Base-by-base conservation (phyloP, 352 stramenopile genomes). In the Globisporangium polare region DNA sequence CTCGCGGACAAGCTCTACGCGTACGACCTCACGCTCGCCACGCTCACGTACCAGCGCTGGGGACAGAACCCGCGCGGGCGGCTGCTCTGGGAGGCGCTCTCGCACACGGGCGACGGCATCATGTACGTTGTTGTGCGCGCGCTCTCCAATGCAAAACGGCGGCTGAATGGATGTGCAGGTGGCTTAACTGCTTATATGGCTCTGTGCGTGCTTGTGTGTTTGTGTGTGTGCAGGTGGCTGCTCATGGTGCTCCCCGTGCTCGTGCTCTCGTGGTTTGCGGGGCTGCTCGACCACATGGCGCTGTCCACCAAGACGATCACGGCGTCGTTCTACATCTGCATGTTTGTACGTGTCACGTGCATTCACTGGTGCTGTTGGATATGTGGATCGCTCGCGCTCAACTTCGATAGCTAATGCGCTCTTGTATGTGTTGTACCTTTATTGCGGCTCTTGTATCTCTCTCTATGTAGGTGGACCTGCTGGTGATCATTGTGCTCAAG, bases 401-500 rank as follows among this genome's bases (percentile, higher is more conserved):
- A 1, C 29, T 33, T 9, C 29, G 8, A 33, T 4, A 29, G n/a
- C 12, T 52, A 17, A 52, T 24, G 50, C 9, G 6, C 3, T 7
- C 8, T 9, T 65, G 10, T 42, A 15, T 42, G 47, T 46, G 17
- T 43, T 5, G 43, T 33, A n/a, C n/a, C 29, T 33, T 33, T 33
- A 33, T 33, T 33, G 26, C 42, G 20, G 37, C 7, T 20, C 18
- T 53, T 17, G 17, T 24, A 7, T 31, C 7, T 51, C 5, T 9
- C 17, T 52, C 13, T 26, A 10, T 33, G 45, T 65, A 88, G 65
- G 76, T 92, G 24, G 86, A 94, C 60, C 81, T 94, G 55, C 68
- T 92, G 24, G 72, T 74, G 42, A 94, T 93, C 60, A 83, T 92
- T 65, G 55, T 91, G 53, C 73, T 94, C 37, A 94, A 94, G 66